Percentiles rank a stretch among this genome's conserved stretches.
Evolutionary conservation across 2,329 filamentous ascomycete genomes (phyloP).

Genomic region (Delphinella strobiligena): DNA sequence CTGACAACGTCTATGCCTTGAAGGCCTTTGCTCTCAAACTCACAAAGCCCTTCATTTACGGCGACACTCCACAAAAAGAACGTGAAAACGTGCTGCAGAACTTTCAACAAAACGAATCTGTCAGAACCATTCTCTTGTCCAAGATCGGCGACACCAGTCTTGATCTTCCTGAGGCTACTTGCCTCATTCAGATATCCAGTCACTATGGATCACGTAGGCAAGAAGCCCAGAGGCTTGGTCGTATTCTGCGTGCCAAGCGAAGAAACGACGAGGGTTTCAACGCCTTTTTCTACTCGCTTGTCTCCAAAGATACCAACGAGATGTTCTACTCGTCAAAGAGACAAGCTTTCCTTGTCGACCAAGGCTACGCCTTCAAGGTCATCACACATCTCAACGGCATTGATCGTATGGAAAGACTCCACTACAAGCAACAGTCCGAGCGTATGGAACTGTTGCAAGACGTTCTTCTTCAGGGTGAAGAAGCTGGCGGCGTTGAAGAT

Average conservation of each 20-base stretch:
- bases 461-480: slow-evolving; percentile 78
- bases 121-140: slow-evolving; percentile 89
- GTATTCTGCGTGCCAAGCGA: slow-evolving; percentile 87
- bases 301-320: slow-evolving; percentile 93
- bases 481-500: slow-evolving; percentile 57
- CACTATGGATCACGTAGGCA: slow-evolving; percentile 95
- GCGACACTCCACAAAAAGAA: slow-evolving; percentile 74
- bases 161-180: slow-evolving; percentile 90
- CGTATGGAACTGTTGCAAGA: slow-evolving; percentile 78
- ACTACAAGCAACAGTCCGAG: slow-evolving; percentile 67
- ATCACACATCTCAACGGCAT: slow-evolving; percentile 93
- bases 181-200: slow-evolving; percentile 91
- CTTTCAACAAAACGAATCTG: slow-evolving; percentile 81
- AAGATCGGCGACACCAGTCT: slow-evolving; percentile 99
- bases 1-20: slow-evolving; percentile 90
- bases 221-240: slow-evolving; percentile 84
- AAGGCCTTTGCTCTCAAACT: slow-evolving; percentile 75
- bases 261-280: slow-evolving; percentile 98
- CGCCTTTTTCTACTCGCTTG: slow-evolving; percentile 95
- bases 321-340: slow-evolving; percentile 97
- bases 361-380: slow-evolving; percentile 97
- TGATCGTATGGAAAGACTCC: slow-evolving; percentile 67
- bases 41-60: slow-evolving; percentile 81
- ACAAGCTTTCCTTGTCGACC: slow-evolving; percentile 93
- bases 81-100: slow-evolving; percentile 81